A percentile compares a stretch with the other conserved stretches of the same genome.
Conservation (phyloP, 345 rosid species). For the Populus simonii region DNA sequence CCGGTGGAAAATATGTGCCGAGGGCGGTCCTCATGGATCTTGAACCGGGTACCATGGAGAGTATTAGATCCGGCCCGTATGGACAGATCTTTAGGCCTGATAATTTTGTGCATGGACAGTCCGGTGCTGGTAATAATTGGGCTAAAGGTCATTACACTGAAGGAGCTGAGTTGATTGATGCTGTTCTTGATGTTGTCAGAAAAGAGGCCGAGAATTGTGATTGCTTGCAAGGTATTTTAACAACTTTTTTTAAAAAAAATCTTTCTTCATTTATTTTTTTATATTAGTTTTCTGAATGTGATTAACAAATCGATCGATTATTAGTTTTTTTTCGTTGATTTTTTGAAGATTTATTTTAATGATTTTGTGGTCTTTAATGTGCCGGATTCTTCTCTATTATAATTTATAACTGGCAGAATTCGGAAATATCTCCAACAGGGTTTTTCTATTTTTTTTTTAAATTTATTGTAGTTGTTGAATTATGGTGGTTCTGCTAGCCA, state of each 20-base stretch:
- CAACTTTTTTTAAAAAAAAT: neutral
- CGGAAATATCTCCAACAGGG: neutral
- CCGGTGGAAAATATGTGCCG: slow-evolving; percentile 90
- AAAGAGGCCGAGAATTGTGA: slow-evolving; percentile 98
- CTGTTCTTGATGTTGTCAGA: slow-evolving; percentile 96
- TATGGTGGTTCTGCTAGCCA: neutral
- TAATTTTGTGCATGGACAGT: slow-evolving; percentile 81
- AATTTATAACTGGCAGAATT: too few relatives aligned
- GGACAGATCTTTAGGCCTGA: slow-evolving; percentile 89
- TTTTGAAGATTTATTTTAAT: neutral
- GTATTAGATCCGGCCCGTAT: slow-evolving; percentile 86
- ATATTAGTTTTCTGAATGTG: too few relatives aligned
- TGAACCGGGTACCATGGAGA: slow-evolving; percentile 98
- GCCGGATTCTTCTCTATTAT: neutral
- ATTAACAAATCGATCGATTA: neutral
- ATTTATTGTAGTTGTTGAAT: neutral
- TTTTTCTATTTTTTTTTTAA: neutral
- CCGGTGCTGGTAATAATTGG: slow-evolving; percentile 88
- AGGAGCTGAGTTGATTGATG: slow-evolving; percentile 89
- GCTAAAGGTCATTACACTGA: slow-evolving; percentile 94
- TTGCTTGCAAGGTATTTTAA: slow-evolving; percentile 77
- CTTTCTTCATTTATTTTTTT: neutral
- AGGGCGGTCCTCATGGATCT: slow-evolving; percentile 98
- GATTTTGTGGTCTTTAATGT: neutral
- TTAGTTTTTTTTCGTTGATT: neutral